These are phyloP conservation scores for Decorospora gaudefroyi DNA, from an alignment of 2,329 filamentous ascomycete species.

Conservation along the genomic window DNA sequence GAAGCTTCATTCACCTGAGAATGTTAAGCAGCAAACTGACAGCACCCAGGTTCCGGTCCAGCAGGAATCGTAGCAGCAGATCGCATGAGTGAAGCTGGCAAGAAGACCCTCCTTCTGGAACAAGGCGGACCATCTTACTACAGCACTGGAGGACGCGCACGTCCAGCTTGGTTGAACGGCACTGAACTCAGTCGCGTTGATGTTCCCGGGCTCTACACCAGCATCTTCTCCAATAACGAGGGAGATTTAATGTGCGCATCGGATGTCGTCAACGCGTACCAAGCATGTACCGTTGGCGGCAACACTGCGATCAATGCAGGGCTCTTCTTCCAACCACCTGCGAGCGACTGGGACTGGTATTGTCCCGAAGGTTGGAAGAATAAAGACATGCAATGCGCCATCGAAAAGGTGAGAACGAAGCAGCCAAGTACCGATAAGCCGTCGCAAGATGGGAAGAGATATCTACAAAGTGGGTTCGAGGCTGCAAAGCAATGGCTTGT, in stretches of 20 bases:
- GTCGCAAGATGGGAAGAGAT: conserved; percentile 53
- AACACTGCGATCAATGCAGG: conserved; percentile 61
- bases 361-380: conserved; percentile 58
- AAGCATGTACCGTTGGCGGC: conserved; percentile 59
- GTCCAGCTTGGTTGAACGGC: conserved; percentile 55
- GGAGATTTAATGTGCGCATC: conserved; percentile 49
- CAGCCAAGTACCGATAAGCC: conserved; percentile 54
- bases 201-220: conserved; percentile 58
- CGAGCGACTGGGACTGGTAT: conserved; percentile 58
- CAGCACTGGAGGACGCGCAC: conserved; percentile 54
- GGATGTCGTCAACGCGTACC: conserved; percentile 51
- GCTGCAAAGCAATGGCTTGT: conserved; percentile 58
- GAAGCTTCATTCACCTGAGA: neutral
- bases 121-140: conserved; percentile 58
- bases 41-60: conserved; percentile 51
- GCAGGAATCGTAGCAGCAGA: conserved; percentile 60
- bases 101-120: conserved; percentile 59
- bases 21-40: neutral
- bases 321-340: conserved; percentile 59
- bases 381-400: conserved; percentile 55
- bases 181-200: conserved; percentile 58
- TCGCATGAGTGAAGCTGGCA: conserved; percentile 57
- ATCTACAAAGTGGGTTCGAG: conserved; percentile 55
- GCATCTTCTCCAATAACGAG: conserved; percentile 53
- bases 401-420: conserved; percentile 51